Conservation (phyloP, 192 early-diverging fungal genomes). For the Podila minutissima region DNA sequence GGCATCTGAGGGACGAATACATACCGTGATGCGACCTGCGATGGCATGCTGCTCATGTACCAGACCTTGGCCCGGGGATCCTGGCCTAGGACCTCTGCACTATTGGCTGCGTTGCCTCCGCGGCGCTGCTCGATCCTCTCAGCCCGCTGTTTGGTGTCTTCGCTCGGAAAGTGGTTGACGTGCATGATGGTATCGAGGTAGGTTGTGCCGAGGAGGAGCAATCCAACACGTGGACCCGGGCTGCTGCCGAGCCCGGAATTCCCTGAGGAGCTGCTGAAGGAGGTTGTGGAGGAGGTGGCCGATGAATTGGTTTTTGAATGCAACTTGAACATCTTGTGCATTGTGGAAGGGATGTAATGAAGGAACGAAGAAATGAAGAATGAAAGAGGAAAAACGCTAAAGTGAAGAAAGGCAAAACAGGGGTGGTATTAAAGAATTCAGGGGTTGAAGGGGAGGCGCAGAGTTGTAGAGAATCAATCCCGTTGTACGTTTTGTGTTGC, state of each 20-base stretch:
- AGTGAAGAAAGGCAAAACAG: neutral
- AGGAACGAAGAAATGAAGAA: neutral
- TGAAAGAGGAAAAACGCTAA: neutral
- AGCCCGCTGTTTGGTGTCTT: conserved; percentile 71
- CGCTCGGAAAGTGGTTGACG: conserved; percentile 64
- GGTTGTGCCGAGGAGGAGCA: conserved; percentile 63
- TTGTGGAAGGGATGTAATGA: neutral
- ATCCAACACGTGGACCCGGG: conserved; percentile 12
- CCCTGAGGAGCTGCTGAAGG: conserved; percentile 17
- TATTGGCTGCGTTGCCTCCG: conserved; percentile 73
- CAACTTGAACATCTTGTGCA: conserved; percentile 41
- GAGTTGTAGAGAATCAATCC: neutral
- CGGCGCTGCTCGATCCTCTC: conserved; percentile 66
- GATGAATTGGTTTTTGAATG: conserved; percentile 15
- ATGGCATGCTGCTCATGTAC: conserved; percentile 63
- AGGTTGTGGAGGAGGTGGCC: conserved; percentile 22
- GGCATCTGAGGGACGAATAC: too few relatives aligned
- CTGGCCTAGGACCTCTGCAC: conserved; percentile 64
- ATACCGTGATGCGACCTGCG: conserved; percentile 56
- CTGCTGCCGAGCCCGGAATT: neutral
- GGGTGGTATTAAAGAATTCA: neutral
- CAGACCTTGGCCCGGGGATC: conserved; percentile 49
- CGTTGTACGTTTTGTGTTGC: neutral
- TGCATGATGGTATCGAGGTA: conserved; percentile 73
- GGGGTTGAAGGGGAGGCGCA: neutral